Evolutionary conservation across 345 rosid species (phyloP), one percentile per base, ranked within the genome.

Genomic region (Boechera divaricarpa): DNA sequence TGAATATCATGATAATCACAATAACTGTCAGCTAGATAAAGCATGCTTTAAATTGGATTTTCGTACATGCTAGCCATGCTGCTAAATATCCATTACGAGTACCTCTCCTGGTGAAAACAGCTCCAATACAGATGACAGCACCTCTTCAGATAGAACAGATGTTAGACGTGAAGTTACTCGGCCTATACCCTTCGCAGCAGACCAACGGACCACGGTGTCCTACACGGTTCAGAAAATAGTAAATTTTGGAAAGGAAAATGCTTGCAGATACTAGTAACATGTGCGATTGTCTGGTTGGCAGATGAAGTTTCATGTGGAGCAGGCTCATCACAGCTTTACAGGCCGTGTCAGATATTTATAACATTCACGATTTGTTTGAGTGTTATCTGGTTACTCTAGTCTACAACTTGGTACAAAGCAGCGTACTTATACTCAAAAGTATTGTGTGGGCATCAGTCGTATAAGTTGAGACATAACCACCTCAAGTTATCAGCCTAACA

Each of bases 131-230:
- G 97, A 92, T 69, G 97, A 88, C 79, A 95, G 70, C 71, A 92
- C 87, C 85, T 95, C 99, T 73, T 95, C 98, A 54, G 96, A 84
- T 4, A 95, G 91, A 67, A 67, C 68, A 72, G 93, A 89, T 75
- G 96, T 89, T 80, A 95, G 84, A 55, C 90, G 90, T 72, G 90
- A 91, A 75, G 99, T 85, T 67, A 92, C 85, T 54, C 98, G 96
- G 60, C 99, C 99, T 54, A 92, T 73, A 68, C 99, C 99, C 85
- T 95, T 95, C 31, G 97, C 99, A 78, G 99, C 96, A 80, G 99
- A 95, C 99, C 99, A 95, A 28, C 98, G 97, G 64, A 95, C 99
- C 79, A 92, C 94, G 0, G 99, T 95, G 81, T 95, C 98, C 99
- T 95, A 73, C 74, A 86, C 49, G 24, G 36, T 73, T 78, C 39